Evolutionary conservation across 805 yeast species (phyloP), one percentile per base, ranked within the genome.

Genomic region (Teunomyces barrocoloradensis): DNA sequence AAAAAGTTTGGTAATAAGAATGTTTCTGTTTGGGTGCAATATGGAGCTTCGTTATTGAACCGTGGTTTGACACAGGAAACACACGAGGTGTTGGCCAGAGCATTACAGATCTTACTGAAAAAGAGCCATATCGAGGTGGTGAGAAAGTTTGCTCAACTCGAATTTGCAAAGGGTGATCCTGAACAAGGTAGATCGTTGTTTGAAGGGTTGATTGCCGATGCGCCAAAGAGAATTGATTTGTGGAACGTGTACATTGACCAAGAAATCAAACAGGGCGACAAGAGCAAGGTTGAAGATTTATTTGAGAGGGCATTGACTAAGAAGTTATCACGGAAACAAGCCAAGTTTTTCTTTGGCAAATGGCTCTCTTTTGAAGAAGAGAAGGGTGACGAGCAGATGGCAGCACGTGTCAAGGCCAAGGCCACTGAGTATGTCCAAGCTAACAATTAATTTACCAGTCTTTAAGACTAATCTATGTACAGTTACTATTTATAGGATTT

Each of bases 161-260:
- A 92, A 67, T 92, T 85, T 65, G 57, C 75, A 46, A 84, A 85
- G 66, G 98, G 98, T 56, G 96, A 90, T 54, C 73, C 89, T 6
- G 99, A 92, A 68, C 92, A 91, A 65, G 99, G 96, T 46, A 84
- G 98, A 64, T 88, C 97, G 1, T 76, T 92, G 56, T 89, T 92
- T 60, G 98, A 92, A 72, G 98, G 97, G 49, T 78, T 92, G 53
- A 67, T 92, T 45, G 80, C 92, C 20, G 94, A 91, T 62, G 92
- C 87, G 42, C 94, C 97, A 45, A 89, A 89, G 76, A 82, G 96
- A 70, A 80, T 89, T 52, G 99, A 92, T 66, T 68, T 92, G 52
- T 92, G 98, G 98, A 91, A 87, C 60, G 96, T 92, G 35, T 92
- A 90, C 68, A 79, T 92, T 54, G 99, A 92, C 66, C 96, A 89